Conservation (phyloP, 805 yeast species). For the Saccharomyces eubayanus region DNA sequence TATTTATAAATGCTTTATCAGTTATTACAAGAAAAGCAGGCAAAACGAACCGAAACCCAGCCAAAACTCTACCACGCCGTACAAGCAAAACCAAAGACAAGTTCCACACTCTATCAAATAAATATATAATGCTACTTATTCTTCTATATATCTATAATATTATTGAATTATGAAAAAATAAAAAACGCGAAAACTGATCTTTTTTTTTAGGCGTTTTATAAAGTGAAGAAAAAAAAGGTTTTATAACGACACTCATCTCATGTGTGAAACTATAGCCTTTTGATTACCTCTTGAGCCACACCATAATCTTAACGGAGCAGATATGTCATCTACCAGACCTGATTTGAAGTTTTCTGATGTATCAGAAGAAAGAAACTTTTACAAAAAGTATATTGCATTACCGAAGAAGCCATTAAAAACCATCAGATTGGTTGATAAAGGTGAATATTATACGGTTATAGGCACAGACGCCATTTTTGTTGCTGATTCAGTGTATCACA, state of each 20-base stretch:
- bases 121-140: neutral
- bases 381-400: conserved; percentile 40
- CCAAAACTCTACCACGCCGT: neutral
- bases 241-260: neutral
- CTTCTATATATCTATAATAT: neutral
- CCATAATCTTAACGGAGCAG: neutral
- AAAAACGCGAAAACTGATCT: neutral
- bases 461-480: conserved; percentile 71
- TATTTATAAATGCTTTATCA: neutral
- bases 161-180: neutral
- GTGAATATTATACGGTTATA: conserved; percentile 71
- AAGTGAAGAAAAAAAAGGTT: neutral
- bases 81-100: neutral
- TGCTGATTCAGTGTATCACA: conserved; percentile 78
- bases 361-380: conserved; percentile 42
- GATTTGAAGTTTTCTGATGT: conserved; percentile 51
- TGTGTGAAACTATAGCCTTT: neutral
- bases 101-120: neutral
- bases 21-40: neutral
- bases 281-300: neutral
- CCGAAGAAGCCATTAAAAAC: conserved; percentile 43
- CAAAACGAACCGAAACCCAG: neutral
- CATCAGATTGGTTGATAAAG: conserved; percentile 69
- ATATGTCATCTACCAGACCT: conserved; percentile 38
- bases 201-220: neutral